These are phyloP conservation scores for Tulasnella sp. DNA, from an alignment of 768 basidiomycete genomes.

Conservation along the genomic window DNA sequence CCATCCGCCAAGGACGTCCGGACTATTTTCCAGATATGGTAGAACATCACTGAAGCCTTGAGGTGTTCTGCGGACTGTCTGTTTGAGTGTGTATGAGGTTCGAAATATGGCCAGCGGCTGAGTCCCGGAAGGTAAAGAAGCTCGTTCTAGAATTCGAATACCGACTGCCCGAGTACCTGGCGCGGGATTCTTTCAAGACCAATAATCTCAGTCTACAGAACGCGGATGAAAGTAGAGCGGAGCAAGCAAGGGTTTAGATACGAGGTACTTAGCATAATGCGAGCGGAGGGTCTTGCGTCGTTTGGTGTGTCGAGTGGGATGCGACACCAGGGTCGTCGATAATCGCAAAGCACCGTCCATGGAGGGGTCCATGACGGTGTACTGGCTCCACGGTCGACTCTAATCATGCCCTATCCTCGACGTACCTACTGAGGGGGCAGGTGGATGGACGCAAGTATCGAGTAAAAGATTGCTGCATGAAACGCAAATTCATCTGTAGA, in stretches of 20 bases:
- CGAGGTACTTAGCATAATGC: not conserved
- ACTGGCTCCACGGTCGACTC: not conserved
- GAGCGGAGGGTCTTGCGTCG: not conserved
- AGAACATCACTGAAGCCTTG: not conserved
- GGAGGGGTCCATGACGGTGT: not conserved
- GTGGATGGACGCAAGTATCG: not conserved
- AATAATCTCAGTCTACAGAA: not conserved
- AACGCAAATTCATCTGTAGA: not conserved
- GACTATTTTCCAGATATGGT: not conserved
- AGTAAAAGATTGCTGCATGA: not conserved
- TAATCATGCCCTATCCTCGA: not conserved
- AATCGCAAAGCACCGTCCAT: not conserved
- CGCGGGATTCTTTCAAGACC: slow-evolving; percentile 5
- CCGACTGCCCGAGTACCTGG: not conserved
- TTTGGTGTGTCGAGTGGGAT: not conserved
- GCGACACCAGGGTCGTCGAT: not conserved
- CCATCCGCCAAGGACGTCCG: not conserved
- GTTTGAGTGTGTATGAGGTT: not conserved
- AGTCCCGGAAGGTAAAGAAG: slow-evolving; percentile 8
- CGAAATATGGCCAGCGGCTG: not conserved
- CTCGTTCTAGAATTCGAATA: slow-evolving; percentile 8
- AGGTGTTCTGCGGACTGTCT: not conserved
- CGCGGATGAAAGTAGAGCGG: not conserved
- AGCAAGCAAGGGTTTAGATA: not conserved
- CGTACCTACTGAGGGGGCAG: not conserved